Evolutionary conservation across 2,329 filamentous ascomycete genomes (phyloP).

Genomic region (Aureobasidium pullulans): DNA sequence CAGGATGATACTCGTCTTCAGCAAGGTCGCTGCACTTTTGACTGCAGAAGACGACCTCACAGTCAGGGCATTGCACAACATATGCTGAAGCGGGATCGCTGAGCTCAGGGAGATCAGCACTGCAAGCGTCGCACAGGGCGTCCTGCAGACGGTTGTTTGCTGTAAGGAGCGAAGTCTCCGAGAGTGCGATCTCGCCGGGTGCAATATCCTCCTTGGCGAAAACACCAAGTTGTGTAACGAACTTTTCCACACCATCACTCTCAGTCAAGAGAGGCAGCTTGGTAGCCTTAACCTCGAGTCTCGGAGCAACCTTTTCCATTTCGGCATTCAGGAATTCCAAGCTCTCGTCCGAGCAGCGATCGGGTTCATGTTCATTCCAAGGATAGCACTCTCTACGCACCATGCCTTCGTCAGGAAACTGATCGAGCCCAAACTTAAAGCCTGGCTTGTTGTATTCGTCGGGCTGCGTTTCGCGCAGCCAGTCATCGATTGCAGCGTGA

Average conservation of each 20-base stretch:
- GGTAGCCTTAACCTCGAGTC: slow-evolving; percentile 70
- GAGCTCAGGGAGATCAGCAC: slow-evolving; percentile 55
- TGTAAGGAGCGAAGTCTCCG: slow-evolving; percentile 79
- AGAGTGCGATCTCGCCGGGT: slow-evolving; percentile 67
- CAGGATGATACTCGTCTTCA: slow-evolving; percentile 49
- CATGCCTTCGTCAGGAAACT: slow-evolving; percentile 61
- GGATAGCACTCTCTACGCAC: slow-evolving; percentile 60
- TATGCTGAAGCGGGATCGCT: slow-evolving; percentile 19
- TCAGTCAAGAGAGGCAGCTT: slow-evolving; percentile 60
- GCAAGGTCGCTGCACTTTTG: slow-evolving; percentile 49
- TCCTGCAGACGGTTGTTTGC: slow-evolving; percentile 85
- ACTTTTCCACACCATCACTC: slow-evolving; percentile 21
- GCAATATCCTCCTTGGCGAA: slow-evolving; percentile 78
- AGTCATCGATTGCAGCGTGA: slow-evolving; percentile 19
- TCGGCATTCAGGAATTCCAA: slow-evolving; percentile 64
- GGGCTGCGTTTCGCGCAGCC: slow-evolving; percentile 19
- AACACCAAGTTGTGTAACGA: slow-evolving; percentile 74
- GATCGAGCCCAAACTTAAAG: slow-evolving; percentile 19
- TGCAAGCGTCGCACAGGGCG: slow-evolving; percentile 82
- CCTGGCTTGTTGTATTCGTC: slow-evolving; percentile 13
- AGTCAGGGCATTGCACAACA: slow-evolving; percentile 44
- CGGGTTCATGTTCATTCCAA: slow-evolving; percentile 55
- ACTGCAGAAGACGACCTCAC: slow-evolving; percentile 56
- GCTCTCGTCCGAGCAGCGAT: slow-evolving; percentile 46
- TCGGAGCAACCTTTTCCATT: slow-evolving; percentile 64